Conservation (phyloP, 2,329 filamentous ascomycete genomes). For the Penicillium olsonii region DNA sequence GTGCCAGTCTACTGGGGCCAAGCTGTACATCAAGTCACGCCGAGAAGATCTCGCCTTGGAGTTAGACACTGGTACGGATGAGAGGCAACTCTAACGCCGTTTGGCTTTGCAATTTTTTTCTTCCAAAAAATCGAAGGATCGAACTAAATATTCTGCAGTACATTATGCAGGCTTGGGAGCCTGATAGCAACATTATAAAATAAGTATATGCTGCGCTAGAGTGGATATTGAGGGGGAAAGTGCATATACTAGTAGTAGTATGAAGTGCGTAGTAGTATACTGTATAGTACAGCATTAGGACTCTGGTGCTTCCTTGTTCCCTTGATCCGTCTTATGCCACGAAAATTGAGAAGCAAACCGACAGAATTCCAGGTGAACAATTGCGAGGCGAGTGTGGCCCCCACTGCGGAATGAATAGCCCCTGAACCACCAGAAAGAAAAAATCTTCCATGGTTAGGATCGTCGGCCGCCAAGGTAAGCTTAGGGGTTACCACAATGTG, state of each 20-base stretch:
- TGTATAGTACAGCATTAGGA: no score
- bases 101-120: neutral
- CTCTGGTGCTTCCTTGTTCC: no score
- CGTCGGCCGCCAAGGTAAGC: constrained; percentile 1
- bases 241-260: no score
- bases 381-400: neutral
- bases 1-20: neutral
- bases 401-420: constrained; percentile 3
- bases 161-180: no score
- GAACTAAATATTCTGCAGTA: no score
- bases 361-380: neutral
- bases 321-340: no score
- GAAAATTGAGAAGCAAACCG: neutral
- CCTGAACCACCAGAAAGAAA: neutral
- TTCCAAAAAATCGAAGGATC: neutral
- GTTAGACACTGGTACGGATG: neutral
- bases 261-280: no score
- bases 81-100: neutral
- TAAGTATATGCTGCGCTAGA: no score
- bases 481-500: neutral
- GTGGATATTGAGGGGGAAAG: no score
- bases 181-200: no score
- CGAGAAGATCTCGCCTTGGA: neutral
- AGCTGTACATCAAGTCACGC: neutral
- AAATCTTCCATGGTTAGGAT: neutral